Conservation (phyloP, 148 eudicot species). For the Nepenthes gracilis region DNA sequence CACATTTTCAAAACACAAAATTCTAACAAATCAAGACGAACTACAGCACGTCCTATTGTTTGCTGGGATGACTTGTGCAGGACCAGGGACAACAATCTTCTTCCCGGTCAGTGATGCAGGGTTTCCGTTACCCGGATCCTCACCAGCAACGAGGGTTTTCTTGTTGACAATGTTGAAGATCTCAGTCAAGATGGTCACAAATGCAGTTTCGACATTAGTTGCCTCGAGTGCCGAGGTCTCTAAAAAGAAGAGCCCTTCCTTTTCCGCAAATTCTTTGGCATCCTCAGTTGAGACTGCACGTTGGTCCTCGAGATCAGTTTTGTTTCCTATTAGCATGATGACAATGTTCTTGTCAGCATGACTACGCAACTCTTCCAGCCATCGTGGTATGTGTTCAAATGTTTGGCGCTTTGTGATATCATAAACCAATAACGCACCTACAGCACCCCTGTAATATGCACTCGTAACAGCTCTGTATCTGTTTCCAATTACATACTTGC, state of each 20-base stretch:
- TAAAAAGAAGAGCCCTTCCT: slow-evolving; percentile 71
- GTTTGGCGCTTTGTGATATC: slow-evolving; percentile 75
- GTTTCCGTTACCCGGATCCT: slow-evolving; percentile 40
- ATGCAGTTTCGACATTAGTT: slow-evolving; percentile 62
- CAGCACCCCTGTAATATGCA: slow-evolving; percentile 81
- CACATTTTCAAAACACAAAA: neutral
- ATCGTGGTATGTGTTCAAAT: slow-evolving; percentile 78
- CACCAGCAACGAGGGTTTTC: slow-evolving; percentile 48
- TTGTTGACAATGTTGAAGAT: slow-evolving; percentile 66
- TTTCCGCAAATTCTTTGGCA: slow-evolving; percentile 76
- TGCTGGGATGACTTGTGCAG: slow-evolving; percentile 49
- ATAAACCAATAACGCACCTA: slow-evolving; percentile 68
- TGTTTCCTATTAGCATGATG: slow-evolving; percentile 73
- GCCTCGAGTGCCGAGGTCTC: slow-evolving; percentile 74
- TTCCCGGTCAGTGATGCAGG: slow-evolving; percentile 47
- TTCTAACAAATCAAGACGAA: slow-evolving; percentile 13
- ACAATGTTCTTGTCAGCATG: slow-evolving; percentile 87
- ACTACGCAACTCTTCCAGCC: slow-evolving; percentile 71
- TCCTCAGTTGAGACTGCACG: slow-evolving; percentile 64
- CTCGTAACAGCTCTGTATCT: slow-evolving; percentile 90
- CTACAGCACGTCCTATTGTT: slow-evolving; percentile 47
- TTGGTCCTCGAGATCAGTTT: slow-evolving; percentile 64
- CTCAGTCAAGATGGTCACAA: slow-evolving; percentile 54
- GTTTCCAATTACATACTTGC: slow-evolving; percentile 10
- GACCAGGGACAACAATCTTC: slow-evolving; percentile 59